Base-by-base conservation (phyloP, 129 eudicot species). In the Artemisia argyi region DNA sequence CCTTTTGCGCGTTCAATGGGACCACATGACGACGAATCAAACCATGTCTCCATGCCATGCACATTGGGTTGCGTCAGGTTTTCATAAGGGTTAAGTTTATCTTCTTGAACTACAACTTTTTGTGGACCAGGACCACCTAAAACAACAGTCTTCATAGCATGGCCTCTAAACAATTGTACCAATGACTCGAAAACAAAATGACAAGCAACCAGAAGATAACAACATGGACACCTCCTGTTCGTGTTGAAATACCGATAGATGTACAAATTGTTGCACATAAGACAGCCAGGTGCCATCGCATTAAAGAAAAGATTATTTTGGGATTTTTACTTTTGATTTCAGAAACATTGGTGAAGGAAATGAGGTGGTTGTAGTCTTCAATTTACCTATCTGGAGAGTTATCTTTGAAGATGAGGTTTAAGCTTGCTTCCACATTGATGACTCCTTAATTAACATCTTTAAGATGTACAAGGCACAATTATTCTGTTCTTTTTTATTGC, bases 71-170 rank as follows among this genome's bases (percentile, higher is more conserved):
- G 70, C 19, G 12, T 56, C 16, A 19, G 16, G 48, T 66, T 57
- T 51, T 22, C 67, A 63, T 32, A 30, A 13, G 73, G 35, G 77
- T 78, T 60, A 49, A 5, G 54, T 48, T 56, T 26, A 15, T 75
- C 72, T 68, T 80, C 77, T 11, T 35, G 10, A 66, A 80, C 80
- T 4, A 20, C 47, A 10, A 50, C 28, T 22, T 53, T n/a, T 39
- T 55, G 74, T 24, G 59, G 64, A 9, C 59, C 42, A 12, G 80
- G 63, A 59, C 26, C 68, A 71, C 91, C 87, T 67, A 83, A 70
- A 55, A 70, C 83, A 1, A 79, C 83, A 0, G 83, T 49, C 64
- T 80, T 84, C 7, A 14, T 30, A 57, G 80, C 88, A 7, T 80
- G 85, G 59, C 35, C 13, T 7, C 24, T 53, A 15, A 85, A 57